These are phyloP conservation scores for Phytophthora constricta DNA, from an alignment of 352 stramenopile species.

Conservation along the genomic window DNA sequence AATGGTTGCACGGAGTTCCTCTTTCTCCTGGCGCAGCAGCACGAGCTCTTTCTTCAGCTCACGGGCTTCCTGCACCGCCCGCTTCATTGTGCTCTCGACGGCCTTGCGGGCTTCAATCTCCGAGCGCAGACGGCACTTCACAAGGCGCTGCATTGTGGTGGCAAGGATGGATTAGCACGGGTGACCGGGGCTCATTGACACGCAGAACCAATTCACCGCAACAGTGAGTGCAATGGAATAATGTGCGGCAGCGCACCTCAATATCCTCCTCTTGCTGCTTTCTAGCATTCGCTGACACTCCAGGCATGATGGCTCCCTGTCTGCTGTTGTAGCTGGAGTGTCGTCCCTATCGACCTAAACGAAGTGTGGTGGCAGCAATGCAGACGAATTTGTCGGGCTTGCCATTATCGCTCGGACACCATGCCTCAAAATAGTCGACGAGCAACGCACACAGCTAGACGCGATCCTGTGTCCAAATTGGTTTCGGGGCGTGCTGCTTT, in stretches of 20 bases:
- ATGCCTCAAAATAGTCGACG: conserved; percentile 30
- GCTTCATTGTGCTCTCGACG: conserved; percentile 76
- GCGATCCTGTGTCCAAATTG: too few relatives aligned
- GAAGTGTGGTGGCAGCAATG: conserved; percentile 8
- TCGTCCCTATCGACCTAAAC: conserved; percentile 18
- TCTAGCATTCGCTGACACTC: conserved; percentile 51
- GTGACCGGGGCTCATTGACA: not conserved
- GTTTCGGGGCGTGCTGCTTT: too few relatives aligned
- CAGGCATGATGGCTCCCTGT: conserved; percentile 15
- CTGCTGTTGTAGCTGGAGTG: not conserved
- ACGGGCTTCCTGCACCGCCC: conserved; percentile 42
- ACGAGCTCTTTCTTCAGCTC: conserved; percentile 84
- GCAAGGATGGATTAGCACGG: not conserved
- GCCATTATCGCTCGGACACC: not conserved
- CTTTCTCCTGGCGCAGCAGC: conserved; percentile 76
- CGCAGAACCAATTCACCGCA: not conserved
- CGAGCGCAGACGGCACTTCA: conserved; percentile 79
- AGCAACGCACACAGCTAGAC: too few relatives aligned
- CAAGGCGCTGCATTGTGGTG: conserved; percentile 50
- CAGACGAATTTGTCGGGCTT: conserved; percentile 2
- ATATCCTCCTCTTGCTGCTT: conserved; percentile 72
- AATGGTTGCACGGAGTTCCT: conserved; percentile 49
- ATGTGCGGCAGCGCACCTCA: conserved; percentile 38
- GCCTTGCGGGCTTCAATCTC: conserved; percentile 80
- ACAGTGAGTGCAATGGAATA: not conserved